Evolutionary conservation across 2,329 filamentous ascomycete genomes (phyloP).

Genomic region (Fusarium sp.): DNA sequence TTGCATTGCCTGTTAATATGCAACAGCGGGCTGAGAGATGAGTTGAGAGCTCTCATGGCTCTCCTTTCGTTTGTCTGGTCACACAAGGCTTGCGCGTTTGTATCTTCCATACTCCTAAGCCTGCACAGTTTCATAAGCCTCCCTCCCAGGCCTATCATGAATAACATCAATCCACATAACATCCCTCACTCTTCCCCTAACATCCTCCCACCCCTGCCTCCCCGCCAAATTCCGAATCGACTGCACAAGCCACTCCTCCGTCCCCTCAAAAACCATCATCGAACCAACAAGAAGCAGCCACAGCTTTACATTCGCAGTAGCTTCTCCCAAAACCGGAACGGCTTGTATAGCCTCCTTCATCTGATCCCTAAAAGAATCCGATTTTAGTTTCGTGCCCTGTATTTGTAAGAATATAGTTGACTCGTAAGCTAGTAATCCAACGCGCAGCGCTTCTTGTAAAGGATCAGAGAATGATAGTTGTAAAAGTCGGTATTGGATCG

Average conservation of each 20-base stretch:
- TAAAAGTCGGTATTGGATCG: constrained; percentile 48
- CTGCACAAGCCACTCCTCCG: constrained; percentile 41
- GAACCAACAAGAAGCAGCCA: constrained; percentile 45
- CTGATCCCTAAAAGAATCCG: constrained; percentile 18
- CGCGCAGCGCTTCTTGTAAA: constrained; percentile 38
- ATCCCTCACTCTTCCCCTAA: constrained; percentile 25
- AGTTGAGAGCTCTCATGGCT: neutral
- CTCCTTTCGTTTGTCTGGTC: neutral
- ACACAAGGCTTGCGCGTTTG: neutral
- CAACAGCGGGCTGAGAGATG: neutral
- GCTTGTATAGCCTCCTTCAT: constrained; percentile 27
- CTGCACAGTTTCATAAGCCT: constrained; percentile 6
- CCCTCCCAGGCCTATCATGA: constrained; percentile 36
- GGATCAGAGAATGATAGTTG: constrained; percentile 36
- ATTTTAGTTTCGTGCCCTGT: constrained; percentile 31
- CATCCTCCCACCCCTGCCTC: constrained; percentile 38
- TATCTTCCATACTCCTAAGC: neutral
- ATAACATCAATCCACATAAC: constrained; percentile 45
- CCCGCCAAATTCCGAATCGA: constrained; percentile 26
- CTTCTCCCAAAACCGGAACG: neutral
- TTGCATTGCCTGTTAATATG: too few relatives aligned
- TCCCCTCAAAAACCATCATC: constrained; percentile 35
- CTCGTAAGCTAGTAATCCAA: constrained; percentile 48
- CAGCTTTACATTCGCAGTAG: constrained; percentile 36
- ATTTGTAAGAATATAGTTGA: constrained; percentile 45